These are phyloP conservation scores for Lactifluus echinatus DNA, from an alignment of 768 basidiomycete genomes.

Conservation along the genomic window DNA sequence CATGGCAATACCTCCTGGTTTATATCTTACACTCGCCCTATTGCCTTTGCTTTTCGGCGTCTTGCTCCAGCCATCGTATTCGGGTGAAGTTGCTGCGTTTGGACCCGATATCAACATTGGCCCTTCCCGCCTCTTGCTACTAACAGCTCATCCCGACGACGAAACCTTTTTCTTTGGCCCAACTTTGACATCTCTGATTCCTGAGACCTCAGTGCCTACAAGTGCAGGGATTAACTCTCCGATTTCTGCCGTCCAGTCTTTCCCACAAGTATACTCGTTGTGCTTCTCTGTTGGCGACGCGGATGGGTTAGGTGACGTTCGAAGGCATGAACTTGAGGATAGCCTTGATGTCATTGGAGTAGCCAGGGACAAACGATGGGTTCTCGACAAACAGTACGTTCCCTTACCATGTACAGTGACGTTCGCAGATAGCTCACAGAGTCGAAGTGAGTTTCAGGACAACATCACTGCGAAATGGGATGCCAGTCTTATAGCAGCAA, in stretches of 20 bases:
- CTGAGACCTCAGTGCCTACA: not conserved
- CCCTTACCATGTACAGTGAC: not conserved
- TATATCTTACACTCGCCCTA: conserved; percentile 1
- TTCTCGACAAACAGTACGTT: conserved; percentile 60
- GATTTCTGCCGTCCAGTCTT: not conserved
- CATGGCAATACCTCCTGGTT: not conserved
- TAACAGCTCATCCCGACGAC: conserved; percentile 94
- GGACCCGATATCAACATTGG: not conserved
- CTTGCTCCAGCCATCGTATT: not conserved
- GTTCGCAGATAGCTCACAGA: conserved; percentile 18
- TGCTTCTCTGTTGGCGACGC: conserved; percentile 78
- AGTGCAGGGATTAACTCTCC: not conserved
- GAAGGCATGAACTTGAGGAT: conserved; percentile 48
- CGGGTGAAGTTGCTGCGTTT: not conserved
- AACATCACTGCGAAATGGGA: conserved; percentile 65
- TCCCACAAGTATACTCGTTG: conserved; percentile 43
- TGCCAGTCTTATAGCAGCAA: conserved; percentile 43
- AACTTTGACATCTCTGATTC: conserved; percentile 51
- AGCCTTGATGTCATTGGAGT: conserved; percentile 69
- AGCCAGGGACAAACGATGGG: conserved; percentile 39
- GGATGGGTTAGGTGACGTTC: conserved; percentile 57
- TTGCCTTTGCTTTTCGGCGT: conserved; percentile 4
- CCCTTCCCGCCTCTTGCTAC: conserved; percentile 40
- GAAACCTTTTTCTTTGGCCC: conserved; percentile 93
- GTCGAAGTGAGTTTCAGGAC: conserved; percentile 58